Evolutionary conservation across 768 basidiomycete species (phyloP), one percentile per base, ranked within the genome.

Genomic region (Mycena rosella): DNA sequence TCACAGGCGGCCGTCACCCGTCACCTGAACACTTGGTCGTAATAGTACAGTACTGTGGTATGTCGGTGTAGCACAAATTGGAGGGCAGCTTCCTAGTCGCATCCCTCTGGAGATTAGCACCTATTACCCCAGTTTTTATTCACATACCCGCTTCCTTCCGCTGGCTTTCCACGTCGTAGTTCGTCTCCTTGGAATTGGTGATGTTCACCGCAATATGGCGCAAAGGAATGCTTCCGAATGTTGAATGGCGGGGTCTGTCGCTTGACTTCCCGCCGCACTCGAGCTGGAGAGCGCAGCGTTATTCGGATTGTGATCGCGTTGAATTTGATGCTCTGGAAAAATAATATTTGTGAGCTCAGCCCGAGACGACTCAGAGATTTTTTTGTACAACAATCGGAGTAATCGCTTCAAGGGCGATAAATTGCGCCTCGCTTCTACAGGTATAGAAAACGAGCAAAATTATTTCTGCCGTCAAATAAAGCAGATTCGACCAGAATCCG

Each of bases 241-340:
- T 51, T 17, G 15, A 17, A 51, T 51, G 49, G 9, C 18, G 42
- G 20, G 42, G 42, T 44, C 42, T 1, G 22, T 47, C 17, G 11
- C 24, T 30, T 55, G 55, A 40, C 22, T 30, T 29, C 30, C 30
- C 13, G 42, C 8, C 14, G 29, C 6, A 29, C 40, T 53, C 42
- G 40, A 45, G 7, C 27, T 54, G 5, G 14, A 56, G 61, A 59
- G 18, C 71, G 70, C 27, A 74, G 34, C 2, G 64, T 68, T 29
- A 75, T 72, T 22, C 72, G 64, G 22, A 75, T 73, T 5, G 70
- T 75, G 52, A 75, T 75, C 2, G 70, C 67, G 53, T 70, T 74
- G 70, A 75, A 75, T 14, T 72, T 74, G 27, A 75, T 74, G 3
- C 65, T 72, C 74, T 73, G 22, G 42, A n/a, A 44, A n/a, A 5